Base-by-base conservation (phyloP, 805 yeast species). In the Ogataea kodamae region DNA sequence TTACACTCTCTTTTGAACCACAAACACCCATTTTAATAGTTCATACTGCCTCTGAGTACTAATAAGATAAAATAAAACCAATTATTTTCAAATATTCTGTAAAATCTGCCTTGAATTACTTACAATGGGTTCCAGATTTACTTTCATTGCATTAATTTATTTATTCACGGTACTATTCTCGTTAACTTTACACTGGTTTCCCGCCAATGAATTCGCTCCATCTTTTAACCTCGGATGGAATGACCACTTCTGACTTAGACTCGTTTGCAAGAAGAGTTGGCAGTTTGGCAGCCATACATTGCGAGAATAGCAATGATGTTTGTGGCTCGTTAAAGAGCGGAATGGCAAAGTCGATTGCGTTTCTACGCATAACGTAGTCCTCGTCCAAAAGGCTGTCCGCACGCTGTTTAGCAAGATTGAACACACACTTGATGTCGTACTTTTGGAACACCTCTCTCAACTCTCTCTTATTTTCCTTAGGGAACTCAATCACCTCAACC, bases 131-230 rank as follows among this genome's bases (percentile, higher is more conserved):
- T n/a, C n/a, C n/a, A n/a, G n/a, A n/a, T n/a, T n/a, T n/a, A n/a
- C n/a, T n/a, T n/a, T 19, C 17, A 21, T 33, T 21, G 20, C 22
- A 25, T 33, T 33, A 29, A 21, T 27, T 27, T 28, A 22, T 22
- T 33, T 25, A 26, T n/a, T n/a, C n/a, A n/a, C n/a, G n/a, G n/a
- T n/a, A n/a, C 25, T 38, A 22, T 25, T n/a, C 21, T 14, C n/a
- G 11, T 18, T 37, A 19, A 22, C 30, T 22, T 20, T 25, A 35
- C 52, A 87, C 89, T 33, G 94, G 92, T 70, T 86, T 89, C 33
- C 95, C 95, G 39, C 95, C 96, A 55, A 92, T 76, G 55, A 83
- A 92, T 61, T 90, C 97, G 66, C 95, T 86, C 99, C 99, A 92
- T 64, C 97, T 77, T 56, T 70, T 72, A 33, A 88, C 97, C 67